Evolutionary conservation across 371 early-diverging fungal species (phyloP), one percentile per base, ranked within the genome.

Genomic region (Lichtheimia hyalospora): DNA sequence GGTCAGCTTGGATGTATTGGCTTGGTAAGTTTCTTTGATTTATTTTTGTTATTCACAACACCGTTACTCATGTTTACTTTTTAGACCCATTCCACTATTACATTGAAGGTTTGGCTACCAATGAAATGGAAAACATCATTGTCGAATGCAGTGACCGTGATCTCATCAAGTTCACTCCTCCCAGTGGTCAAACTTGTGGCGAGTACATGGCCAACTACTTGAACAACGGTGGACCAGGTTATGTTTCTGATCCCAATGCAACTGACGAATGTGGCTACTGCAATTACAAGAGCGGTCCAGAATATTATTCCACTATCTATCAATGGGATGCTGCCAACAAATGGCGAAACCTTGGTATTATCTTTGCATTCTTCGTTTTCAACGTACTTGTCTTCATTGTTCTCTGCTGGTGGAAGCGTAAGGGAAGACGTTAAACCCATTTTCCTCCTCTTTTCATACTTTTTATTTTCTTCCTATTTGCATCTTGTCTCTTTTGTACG

Each of bases 1-100:
- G 91, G 90, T 69, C 83, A 12, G 60, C 75, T 0, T 91, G 91
- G 90, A 86, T 94, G 83, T 92, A 91, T 69, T 88, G 85, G 83
- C 52, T 91, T 20, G 85, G 85, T 63, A 60, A 52, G 61, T 49
- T 5, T 61, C 71, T 12, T 85, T 89, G 83, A 87, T 88, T 5
- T 58, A 60, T 41, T 87, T 91, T 72, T 89, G 87, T 84, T 67
- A 78, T n/a, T 52, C 66, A 0, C 87, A 87, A 86, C 10, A 34
- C 10, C 10, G 10, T 34, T 34, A 34, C 34, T 34, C 10, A 34
- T 10, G 7, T 34, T 34, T 8, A 34, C 34, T 34, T 10, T 10
- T 8, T 34, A 34, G 68, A 62, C 52, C 88, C 88, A 6, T 84
- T 81, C 75, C 81, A 81, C 44, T 90, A 92, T 63, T 74, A 82